phyloP scores from a whole-genome alignment of 805 yeast genomes.

The Wickerhamomyces bovis region DNA sequence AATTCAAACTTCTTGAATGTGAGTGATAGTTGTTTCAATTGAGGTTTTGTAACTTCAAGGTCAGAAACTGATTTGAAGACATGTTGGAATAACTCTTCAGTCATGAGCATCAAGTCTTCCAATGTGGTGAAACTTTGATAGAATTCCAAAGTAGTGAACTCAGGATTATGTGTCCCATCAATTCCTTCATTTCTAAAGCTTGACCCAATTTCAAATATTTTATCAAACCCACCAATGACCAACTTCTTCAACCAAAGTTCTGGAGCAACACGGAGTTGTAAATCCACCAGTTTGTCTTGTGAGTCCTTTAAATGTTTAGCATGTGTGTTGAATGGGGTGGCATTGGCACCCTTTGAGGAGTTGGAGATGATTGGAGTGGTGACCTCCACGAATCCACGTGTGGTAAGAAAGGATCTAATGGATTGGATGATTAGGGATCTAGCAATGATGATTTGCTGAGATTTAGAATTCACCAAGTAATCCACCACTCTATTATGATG shows the following conservation, averaged over 20 bases:
- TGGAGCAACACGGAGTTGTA: slow-evolving; percentile 85
- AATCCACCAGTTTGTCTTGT: slow-evolving; percentile 21
- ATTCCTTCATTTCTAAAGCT: slow-evolving; percentile 90
- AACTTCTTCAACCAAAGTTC: slow-evolving; percentile 89
- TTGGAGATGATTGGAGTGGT: slow-evolving; percentile 78
- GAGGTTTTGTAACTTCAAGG: slow-evolving; percentile 6
- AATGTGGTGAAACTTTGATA: slow-evolving; percentile 69
- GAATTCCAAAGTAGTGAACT: slow-evolving; percentile 85
- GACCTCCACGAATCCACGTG: slow-evolving; percentile 65
- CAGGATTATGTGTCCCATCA: slow-evolving; percentile 91
- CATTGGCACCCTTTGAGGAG: slow-evolving; percentile 85
- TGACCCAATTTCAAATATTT: slow-evolving; percentile 80
- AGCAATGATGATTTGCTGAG: slow-evolving; percentile 40
- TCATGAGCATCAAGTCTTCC: slow-evolving; percentile 56
- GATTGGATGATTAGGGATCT: slow-evolving; percentile 50
- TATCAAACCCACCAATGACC: slow-evolving; percentile 79
- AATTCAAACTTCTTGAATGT: slow-evolving; percentile 51
- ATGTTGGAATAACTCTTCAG: slow-evolving; percentile 49
- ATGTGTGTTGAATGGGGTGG: slow-evolving; percentile 72
- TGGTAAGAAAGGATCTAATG: slow-evolving; percentile 52
- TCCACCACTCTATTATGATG: slow-evolving; percentile 68
- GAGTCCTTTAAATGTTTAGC: slow-evolving; percentile 29
- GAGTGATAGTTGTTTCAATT: slow-evolving; percentile 1
- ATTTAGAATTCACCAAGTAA: slow-evolving; percentile 52
- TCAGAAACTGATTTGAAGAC: slow-evolving; percentile 31